phyloP scores from a whole-genome alignment of 2,329 filamentous ascomycete genomes.

The Penicillium sp. region DNA sequence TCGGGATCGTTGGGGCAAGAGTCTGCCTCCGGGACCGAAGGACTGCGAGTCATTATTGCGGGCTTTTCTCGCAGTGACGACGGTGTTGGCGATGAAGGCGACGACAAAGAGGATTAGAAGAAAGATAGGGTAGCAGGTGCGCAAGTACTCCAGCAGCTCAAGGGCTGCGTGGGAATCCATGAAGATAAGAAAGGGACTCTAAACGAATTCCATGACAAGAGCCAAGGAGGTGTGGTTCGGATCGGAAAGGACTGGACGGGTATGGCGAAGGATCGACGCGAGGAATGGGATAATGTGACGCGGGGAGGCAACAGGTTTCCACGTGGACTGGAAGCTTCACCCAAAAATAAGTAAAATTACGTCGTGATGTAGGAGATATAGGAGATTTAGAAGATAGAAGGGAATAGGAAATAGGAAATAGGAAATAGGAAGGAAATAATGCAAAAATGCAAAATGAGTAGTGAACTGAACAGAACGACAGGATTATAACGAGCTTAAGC shows the following conservation, averaged over 20 bases:
- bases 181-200: constrained; percentile 10
- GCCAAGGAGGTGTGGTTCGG: constrained; percentile 16
- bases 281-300: constrained; percentile 5
- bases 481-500: neutral
- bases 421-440: neutral
- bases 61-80: constrained; percentile 55
- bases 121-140: constrained; percentile 64
- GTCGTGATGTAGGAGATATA: neutral
- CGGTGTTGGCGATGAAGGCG: constrained; percentile 63
- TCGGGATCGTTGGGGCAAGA: constrained; percentile 68
- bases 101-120: constrained; percentile 65
- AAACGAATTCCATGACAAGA: constrained; percentile 38
- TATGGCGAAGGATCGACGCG: constrained; percentile 23
- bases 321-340: constrained; percentile 6
- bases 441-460: neutral
- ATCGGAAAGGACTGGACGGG: constrained; percentile 24
- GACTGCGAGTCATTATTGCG: constrained; percentile 51
- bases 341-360: neutral
- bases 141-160: constrained; percentile 50
- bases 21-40: constrained; percentile 85
- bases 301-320: constrained; percentile 5
- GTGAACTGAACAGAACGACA: no score
- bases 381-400: constrained; percentile 8
- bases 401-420: neutral
- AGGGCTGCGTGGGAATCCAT: constrained; percentile 45